Conservation (phyloP, 345 rosid species). For the Triadica sebifera region DNA sequence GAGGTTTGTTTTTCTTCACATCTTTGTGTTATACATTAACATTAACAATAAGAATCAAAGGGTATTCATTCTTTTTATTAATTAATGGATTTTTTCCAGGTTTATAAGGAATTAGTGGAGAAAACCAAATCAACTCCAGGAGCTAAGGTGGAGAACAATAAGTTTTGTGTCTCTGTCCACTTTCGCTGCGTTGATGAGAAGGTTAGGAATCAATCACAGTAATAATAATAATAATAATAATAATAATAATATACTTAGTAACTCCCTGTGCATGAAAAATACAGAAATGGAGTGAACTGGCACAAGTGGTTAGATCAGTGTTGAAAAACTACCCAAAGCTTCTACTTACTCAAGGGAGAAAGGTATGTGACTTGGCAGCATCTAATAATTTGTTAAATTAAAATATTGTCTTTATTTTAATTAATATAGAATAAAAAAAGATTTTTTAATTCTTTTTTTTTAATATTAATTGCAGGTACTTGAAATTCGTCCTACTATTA, state of each 20-base stretch:
- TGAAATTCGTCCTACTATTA: constrained; percentile 82
- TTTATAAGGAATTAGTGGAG: constrained; percentile 51
- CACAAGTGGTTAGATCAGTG: constrained; percentile 59
- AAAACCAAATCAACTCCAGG: constrained; percentile 71
- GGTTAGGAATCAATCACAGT: constrained; percentile 31
- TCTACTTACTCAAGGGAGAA: constrained; percentile 72
- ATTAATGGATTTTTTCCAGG: constrained; percentile 35
- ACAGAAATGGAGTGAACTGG: constrained; percentile 81
- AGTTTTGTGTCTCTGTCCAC: constrained; percentile 86
- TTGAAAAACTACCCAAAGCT: constrained; percentile 67
- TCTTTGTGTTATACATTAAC: not conserved
- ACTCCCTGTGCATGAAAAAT: constrained; percentile 9
- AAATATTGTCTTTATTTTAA: not conserved
- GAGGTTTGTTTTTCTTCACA: constrained; percentile 45
- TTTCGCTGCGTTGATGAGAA: constrained; percentile 84
- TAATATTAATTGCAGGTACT: constrained; percentile 50
- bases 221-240: not conserved
- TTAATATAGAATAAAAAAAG: not conserved
- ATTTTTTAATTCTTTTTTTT: not conserved
- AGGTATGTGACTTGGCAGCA: constrained; percentile 42
- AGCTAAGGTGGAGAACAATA: constrained; percentile 80
- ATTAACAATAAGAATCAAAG: not conserved
- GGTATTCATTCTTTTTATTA: not conserved
- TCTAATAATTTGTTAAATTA: not conserved
- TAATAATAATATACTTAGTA: not conserved